Base-by-base conservation (phyloP, 2,329 filamentous ascomycete species). In the Drechslerella coelobrocha region DNA sequence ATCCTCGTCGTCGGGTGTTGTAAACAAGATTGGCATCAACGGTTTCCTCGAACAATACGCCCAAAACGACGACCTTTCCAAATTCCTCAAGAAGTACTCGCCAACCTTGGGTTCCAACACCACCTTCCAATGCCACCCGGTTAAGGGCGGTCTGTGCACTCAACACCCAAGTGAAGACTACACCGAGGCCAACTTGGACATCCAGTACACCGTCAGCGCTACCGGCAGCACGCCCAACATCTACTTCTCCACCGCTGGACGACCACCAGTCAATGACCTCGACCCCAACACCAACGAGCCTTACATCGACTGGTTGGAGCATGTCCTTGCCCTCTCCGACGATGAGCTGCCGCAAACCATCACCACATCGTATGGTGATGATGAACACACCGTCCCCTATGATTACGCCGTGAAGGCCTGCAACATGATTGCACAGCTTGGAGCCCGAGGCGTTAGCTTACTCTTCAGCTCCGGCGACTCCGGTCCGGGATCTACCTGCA, bases 371-470 rank as follows among this genome's bases (percentile, higher is more conserved):
- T 90, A 90, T 76, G 87, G 86, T 51, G 86, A 89, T 69, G 83
- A 85, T 57, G 88, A 90, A 78, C 84, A 88, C 74, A 83, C 84
- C 4, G 81, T 90, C 0, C 87, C 88, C 0, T 75, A 79, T 1
- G 82, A 83, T 9, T 90, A 89, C 75, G 85, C 85, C 17, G 80
- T 81, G 51, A 82, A 83, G 54, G 85, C 88, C 10, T 90, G 88
- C 80, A 82, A 84, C 72, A 81, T 86, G 73, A 86, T 88, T 74
- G 85, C 83, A 45, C 83, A 88, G 74, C 84, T 89, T 29, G 87
- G 86, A n/a, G 83, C 85, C 1, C 84, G 87, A 41, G 88, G 88
- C n/a, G 83, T 88, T 2, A 84, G 84, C 0, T 81, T 89, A n/a
- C 78, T 89, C 27, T 85, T 88, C 76, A 81, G 83, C 9, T 85